Evolutionary conservation across 1,284 basidiomycete species (phyloP).

Genomic region (Rhodotorula sp.): DNA sequence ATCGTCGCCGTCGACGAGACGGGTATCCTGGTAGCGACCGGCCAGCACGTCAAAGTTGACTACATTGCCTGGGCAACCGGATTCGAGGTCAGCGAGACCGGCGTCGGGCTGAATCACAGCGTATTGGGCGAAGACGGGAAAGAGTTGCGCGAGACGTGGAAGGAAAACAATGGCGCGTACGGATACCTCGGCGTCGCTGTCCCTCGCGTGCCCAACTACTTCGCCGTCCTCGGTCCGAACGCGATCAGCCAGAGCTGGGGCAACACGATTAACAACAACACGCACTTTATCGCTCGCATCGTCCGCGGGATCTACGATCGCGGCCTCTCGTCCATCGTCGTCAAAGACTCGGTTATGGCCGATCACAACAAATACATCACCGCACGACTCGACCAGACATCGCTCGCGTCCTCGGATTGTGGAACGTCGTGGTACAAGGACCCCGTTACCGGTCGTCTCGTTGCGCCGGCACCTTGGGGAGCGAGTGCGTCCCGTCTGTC

Average conservation of each 20-base stretch:
- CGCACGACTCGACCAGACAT: slow-evolving; percentile 13
- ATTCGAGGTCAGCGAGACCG: slow-evolving; percentile 46
- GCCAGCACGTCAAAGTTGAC: slow-evolving; percentile 46
- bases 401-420: slow-evolving; percentile 9
- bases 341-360: slow-evolving; percentile 16
- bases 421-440: slow-evolving; percentile 28
- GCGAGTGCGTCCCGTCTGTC: slow-evolving; percentile 13
- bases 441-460: slow-evolving; percentile 16
- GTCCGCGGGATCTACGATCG: slow-evolving; percentile 25
- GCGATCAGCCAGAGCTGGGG: slow-evolving; percentile 25
- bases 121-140: slow-evolving; percentile 40
- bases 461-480: slow-evolving; percentile 26
- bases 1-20: slow-evolving; percentile 55
- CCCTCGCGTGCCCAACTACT: slow-evolving; percentile 38
- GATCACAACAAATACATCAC: slow-evolving; percentile 21
- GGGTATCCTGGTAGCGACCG: slow-evolving; percentile 57
- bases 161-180: slow-evolving; percentile 39
- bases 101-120: slow-evolving; percentile 43
- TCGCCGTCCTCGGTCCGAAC: slow-evolving; percentile 35
- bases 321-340: slow-evolving; percentile 28
- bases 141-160: slow-evolving; percentile 42
- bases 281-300: slow-evolving; percentile 31
- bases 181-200: slow-evolving; percentile 42
- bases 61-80: slow-evolving; percentile 47
- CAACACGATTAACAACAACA: slow-evolving; percentile 16